Evolutionary conservation across 768 basidiomycete genomes (phyloP).

Genomic region (Kwoniella europaea): DNA sequence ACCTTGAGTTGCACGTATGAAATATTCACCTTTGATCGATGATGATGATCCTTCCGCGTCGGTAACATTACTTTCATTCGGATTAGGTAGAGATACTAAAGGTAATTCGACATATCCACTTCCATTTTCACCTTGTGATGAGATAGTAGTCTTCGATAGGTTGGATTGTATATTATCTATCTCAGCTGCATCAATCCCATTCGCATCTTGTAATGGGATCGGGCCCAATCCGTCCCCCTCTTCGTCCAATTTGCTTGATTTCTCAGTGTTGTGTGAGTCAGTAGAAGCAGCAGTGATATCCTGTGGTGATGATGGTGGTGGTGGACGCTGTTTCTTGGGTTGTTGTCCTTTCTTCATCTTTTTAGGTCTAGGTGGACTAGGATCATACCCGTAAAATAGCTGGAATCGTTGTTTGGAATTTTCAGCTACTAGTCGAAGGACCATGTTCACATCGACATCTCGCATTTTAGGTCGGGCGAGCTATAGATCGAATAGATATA

Average conservation of each 20-base stretch:
- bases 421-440: slow-evolving; percentile 54
- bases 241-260: neutral
- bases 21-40: slow-evolving; percentile 39
- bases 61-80: neutral
- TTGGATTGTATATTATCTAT: slow-evolving; percentile 14
- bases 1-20: slow-evolving; percentile 56
- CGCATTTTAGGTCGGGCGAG: slow-evolving; percentile 72
- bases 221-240: neutral
- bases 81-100: slow-evolving; percentile 30
- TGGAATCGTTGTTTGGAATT: slow-evolving; percentile 59
- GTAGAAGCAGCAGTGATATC: neutral
- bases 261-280: neutral
- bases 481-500: slow-evolving; percentile 58
- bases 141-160: slow-evolving; percentile 8
- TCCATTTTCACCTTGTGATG: neutral
- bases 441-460: slow-evolving; percentile 62
- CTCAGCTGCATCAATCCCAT: slow-evolving; percentile 59
- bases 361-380: slow-evolving; percentile 40
- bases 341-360: slow-evolving; percentile 28
- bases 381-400: slow-evolving; percentile 54
- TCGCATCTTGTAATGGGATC: neutral
- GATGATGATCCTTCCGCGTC: neutral
- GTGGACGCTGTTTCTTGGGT: slow-evolving; percentile 10
- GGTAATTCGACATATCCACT: slow-evolving; percentile 28
- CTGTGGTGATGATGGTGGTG: neutral